Evolutionary conservation across 2,329 filamentous ascomycete species (phyloP), one percentile per base, ranked within the genome.

Genomic region (Didymella keratinophila): DNA sequence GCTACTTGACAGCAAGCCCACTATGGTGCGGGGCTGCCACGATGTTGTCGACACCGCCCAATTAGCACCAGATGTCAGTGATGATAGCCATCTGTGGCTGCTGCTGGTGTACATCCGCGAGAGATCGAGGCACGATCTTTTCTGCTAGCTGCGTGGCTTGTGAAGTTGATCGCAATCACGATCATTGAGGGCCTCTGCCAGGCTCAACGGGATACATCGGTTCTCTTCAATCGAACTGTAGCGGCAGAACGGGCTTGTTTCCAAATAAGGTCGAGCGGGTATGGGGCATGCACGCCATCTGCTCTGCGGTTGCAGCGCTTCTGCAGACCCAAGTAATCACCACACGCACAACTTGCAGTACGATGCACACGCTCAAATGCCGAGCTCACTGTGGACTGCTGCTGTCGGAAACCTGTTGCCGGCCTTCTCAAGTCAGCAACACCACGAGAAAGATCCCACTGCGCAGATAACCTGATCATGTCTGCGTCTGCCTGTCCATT

Each of bases 251-350:
- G 71, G 71, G 62, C 58, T 65, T 74, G 48, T 54, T 75, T 60
- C 71, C 71, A 60, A 44, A 72, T 64, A 46, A 58, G 67, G 68
- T 52, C 52, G 56, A 61, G 34, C 41, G 46, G 34, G 52, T 32
- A 56, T 41, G 37, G 45, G 51, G 49, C 51, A 62, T 52, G 58
- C 63, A 60, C 36, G 61, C 56, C 50, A 59, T 58, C 36, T 60
- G 43, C 34, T 41, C 61, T 67, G 72, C 70, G 70, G 68, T 67
- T 72, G 57, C 64, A 71, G 69, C 71, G 71, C 67, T 69, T 71
- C 52, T 53, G 65, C 70, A 66, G 67, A 60, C 57, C 56, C 60
- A 58, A 52, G 52, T 36, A 55, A 45, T 50, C 43, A 54, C 53
- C 36, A 58, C 56, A 45, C 44, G 62, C 58, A 52, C 52, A 48